Percentiles rank a stretch among this genome's conserved stretches.
phyloP scores from a whole-genome alignment of 441 rosid species.

The Corymbia citriodora region DNA sequence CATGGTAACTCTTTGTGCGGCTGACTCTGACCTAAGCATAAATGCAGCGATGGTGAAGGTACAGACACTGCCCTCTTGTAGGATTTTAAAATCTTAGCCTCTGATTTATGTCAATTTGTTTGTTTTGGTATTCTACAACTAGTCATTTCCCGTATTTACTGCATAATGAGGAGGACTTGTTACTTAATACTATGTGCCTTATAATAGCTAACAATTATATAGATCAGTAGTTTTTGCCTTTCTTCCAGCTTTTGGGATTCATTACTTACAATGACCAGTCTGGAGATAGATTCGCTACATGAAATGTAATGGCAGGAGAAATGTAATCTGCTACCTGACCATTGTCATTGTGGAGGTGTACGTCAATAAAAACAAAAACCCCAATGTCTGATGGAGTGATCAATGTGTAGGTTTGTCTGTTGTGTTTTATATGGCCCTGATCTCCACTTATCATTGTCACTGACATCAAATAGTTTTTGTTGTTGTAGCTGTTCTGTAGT shows the following conservation, averaged over 20 bases:
- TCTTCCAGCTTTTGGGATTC: neutral
- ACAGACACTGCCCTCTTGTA: neutral
- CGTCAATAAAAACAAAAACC: neutral
- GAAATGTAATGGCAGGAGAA: neutral
- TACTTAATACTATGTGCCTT: neutral
- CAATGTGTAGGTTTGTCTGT: neutral
- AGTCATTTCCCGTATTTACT: neutral
- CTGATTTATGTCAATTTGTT: neutral
- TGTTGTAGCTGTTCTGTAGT: neutral
- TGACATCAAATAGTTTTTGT: neutral
- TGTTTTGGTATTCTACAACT: neutral
- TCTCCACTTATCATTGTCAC: neutral
- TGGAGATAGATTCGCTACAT: neutral
- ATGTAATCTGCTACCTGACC: neutral
- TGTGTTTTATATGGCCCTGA: neutral
- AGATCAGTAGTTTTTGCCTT: neutral
- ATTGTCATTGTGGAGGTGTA: neutral
- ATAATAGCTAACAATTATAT: neutral
- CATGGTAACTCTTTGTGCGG: conserved; percentile 65
- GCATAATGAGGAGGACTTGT: neutral
- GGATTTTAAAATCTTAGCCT: neutral
- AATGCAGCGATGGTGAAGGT: conserved; percentile 95
- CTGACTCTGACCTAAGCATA: conserved; percentile 75
- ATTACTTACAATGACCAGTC: neutral
- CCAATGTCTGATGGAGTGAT: neutral